Percentiles rank a stretch among this genome's conserved stretches.
Conservation (phyloP, 1,284 basidiomycete species). For the Marasmius oreades region DNA sequence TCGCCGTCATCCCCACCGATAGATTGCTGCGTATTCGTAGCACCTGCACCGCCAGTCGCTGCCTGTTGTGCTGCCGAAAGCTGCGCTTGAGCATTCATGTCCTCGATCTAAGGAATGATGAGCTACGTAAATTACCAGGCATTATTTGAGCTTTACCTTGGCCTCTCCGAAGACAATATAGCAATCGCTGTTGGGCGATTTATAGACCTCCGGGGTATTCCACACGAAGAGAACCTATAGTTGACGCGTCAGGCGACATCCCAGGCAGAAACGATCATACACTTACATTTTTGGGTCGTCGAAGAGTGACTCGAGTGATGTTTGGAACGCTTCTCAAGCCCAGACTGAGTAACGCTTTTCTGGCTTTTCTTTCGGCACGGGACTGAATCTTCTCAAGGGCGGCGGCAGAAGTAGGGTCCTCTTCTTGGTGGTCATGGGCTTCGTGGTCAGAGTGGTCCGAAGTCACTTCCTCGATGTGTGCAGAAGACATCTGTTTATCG, state of each 20-base stretch:
- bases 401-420: conserved; percentile 79
- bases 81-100: conserved; percentile 85
- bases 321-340: conserved; percentile 90
- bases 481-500: conserved; percentile 33
- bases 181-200: conserved; percentile 94
- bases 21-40: conserved; percentile 34
- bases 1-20: conserved; percentile 44
- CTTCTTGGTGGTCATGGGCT: conserved; percentile 61
- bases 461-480: conserved; percentile 78
- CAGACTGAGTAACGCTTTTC: conserved; percentile 83
- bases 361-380: conserved; percentile 86
- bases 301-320: conserved; percentile 94
- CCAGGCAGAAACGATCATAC: background rate
- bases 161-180: conserved; percentile 99
- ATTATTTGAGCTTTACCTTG: conserved; percentile 55
- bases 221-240: conserved; percentile 87
- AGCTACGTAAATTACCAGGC: background rate
- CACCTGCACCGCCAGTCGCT: conserved; percentile 49
- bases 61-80: conserved; percentile 84
- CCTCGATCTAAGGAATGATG: conserved; percentile 67
- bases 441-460: conserved; percentile 75
- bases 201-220: conserved; percentile 94
- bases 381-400: conserved; percentile 93
- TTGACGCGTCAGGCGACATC: background rate
- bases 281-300: conserved; percentile 90